Base-by-base conservation (phyloP, 441 rosid genomes). In the Eruca vesicaria region DNA sequence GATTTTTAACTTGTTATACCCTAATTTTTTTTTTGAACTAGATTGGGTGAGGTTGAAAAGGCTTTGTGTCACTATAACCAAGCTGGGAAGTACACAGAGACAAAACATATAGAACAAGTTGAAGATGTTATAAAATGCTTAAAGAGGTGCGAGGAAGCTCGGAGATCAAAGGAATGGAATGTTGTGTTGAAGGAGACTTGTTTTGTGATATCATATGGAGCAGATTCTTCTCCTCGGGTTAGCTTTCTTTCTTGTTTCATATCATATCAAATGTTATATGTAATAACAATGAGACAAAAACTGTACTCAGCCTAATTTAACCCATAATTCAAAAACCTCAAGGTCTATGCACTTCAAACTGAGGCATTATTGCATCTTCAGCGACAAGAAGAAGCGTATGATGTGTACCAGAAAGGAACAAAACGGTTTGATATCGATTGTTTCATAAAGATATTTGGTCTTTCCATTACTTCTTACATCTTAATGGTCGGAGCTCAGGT, bases 21-120 rank as follows among this genome's bases (percentile, higher is more conserved):
- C 35, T 63, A 7, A 4, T 16, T 21, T 12, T 6, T 23, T 33
- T 64, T 15, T 26, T 28, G 3, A 1, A 64, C 55, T 79, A 93
- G 98, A 79, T 70, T 94, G 53, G 98, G 98, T 69, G 91, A 85
- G 66, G 88, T 90, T 75, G 96, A 86, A 68, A 88, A 87, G 69
- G 91, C 98, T 53, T 69, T 88, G 72, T 41, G 79, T 81, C 96
- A 89, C 77, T 94, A 87, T 79, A 81, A 82, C 35, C 77, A 76
- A 29, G 84, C 90, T 29, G 92, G 88, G 9, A 67, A 73, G 12
- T 69, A 69, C 48, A 70, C 84, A 6, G 84, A 83, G 35, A 50
- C 80, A 6, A 81, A 80, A 73, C 92, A 87, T 41, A 64, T 86
- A 68, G 82, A 84, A 28, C 84, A 84, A 77, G 88, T 86, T 64